A percentile compares a stretch with the other conserved stretches of the same genome.
Conservation (phyloP, 164 flowering plant genomes). For the Stephania cephalantha region DNA sequence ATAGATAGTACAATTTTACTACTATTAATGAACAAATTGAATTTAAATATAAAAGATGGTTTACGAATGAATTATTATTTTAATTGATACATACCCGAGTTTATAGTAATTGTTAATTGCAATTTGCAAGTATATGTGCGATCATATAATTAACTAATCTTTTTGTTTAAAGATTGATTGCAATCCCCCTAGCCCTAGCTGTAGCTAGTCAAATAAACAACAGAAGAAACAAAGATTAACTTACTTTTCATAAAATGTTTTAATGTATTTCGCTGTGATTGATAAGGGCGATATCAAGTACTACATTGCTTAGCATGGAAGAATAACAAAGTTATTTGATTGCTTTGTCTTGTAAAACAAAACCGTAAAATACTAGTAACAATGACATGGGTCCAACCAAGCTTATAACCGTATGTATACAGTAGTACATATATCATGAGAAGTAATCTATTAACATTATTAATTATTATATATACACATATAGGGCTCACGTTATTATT, state of each 20-base stretch:
- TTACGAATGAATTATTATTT: too few species aligned
- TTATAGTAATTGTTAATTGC: too few species aligned
- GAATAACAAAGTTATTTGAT: slow-evolving; percentile 1
- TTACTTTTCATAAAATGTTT: neutral
- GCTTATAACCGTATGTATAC: neutral
- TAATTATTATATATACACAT: neutral
- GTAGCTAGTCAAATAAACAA: too few species aligned
- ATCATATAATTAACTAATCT: too few species aligned
- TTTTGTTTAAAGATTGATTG: too few species aligned
- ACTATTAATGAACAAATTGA: too few species aligned
- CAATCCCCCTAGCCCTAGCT: too few species aligned
- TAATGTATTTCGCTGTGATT: neutral
- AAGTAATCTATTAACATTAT: neutral
- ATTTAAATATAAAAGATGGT: too few species aligned
- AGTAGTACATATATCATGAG: neutral
- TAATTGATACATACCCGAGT: too few species aligned
- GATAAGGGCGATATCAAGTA: neutral
- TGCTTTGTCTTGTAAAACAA: slow-evolving; percentile 26
- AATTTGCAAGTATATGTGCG: too few species aligned
- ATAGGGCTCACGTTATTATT: neutral
- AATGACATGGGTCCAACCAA: slow-evolving; percentile 28
- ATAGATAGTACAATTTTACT: too few species aligned
- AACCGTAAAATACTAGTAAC: slow-evolving; percentile 25
- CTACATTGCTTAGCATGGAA: neutral
- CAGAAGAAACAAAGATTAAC: neutral